These are phyloP conservation scores for Talaromyces sp. DNA, from an alignment of 2,329 filamentous ascomycete species.

Conservation along the genomic window DNA sequence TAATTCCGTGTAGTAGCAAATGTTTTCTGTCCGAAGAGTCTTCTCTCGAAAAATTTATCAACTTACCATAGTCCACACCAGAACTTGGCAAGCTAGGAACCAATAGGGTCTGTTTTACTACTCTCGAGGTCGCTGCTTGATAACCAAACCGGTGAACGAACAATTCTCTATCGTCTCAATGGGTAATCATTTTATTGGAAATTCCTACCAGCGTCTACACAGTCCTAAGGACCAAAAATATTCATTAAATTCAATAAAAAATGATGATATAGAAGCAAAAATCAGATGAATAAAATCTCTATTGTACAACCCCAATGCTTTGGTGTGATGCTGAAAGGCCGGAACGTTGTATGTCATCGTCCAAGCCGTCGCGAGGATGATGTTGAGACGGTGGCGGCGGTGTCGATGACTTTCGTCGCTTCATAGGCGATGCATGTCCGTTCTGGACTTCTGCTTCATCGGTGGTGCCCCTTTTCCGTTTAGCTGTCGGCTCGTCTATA, in stretches of 20 bases:
- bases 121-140: too few relatives aligned
- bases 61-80: too few relatives aligned
- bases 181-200: too few relatives aligned
- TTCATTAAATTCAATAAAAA: slow-evolving; percentile 1
- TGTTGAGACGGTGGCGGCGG: slow-evolving; percentile 12
- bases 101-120: too few relatives aligned
- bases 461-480: slow-evolving; percentile 51
- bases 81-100: too few relatives aligned
- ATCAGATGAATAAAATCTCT: not conserved
- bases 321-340: slow-evolving; percentile 18
- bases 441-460: slow-evolving; percentile 25
- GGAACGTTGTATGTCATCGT: slow-evolving; percentile 17
- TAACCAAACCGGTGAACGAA: too few relatives aligned
- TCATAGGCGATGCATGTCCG: slow-evolving; percentile 33
- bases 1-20: too few relatives aligned
- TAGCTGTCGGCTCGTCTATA: slow-evolving; percentile 45
- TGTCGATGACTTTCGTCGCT: slow-evolving; percentile 17
- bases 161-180: too few relatives aligned
- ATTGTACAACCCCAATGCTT: slow-evolving; percentile 21
- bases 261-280: slow-evolving; percentile 9
- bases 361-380: slow-evolving; percentile 12
- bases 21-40: too few relatives aligned
- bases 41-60: too few relatives aligned
- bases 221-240: not conserved
- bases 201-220: too few relatives aligned